Base-by-base conservation (phyloP, 2,329 filamentous ascomycete species). In the Rhynchosporium agropyri region DNA sequence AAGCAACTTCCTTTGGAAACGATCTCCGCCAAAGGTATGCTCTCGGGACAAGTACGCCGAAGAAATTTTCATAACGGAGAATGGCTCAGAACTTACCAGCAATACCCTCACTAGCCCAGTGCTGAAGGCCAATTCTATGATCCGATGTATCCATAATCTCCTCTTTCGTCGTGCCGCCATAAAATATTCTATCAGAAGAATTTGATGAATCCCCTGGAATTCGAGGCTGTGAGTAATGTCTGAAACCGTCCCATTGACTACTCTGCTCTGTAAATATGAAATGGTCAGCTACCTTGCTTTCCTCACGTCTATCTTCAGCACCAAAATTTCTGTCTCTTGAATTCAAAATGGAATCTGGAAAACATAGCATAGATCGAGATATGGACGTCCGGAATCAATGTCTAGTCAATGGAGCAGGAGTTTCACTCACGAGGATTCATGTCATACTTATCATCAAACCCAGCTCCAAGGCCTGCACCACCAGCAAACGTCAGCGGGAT, bases 171-270 rank as follows among this genome's bases (percentile, higher is more conserved):
- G 77, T 79, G 1, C 81, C 81, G 2, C 80, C 79, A 64, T 83
- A 83, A 65, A 81, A 83, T 0, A 81, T 66, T 20, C 80, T 73
- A 31, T 78, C 72, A 29, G 65, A 51, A 63, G 73, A 68, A 43
- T 68, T 66, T 5, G 65, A 66, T 2, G 63, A 48, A 1, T 63
- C 66, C 9, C 58, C 61, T 48, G 74, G 66, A 7, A 74, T 63
- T 1, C 74, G 74, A 5, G 77, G 77, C 63, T 77, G 77, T 4
- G 77, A 80, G 58, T 81, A 82, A 66, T 83, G 80, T 8, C 81
- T 74, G 3, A 82, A 71, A 0, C 80, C 81, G 68, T 83, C 80
- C 80, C 81, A 83, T 64, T 83, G 80, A 58, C 78, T 80, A 51
- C 78, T 80, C 67, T 81, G 79, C 63, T 82, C 68, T 72, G 20